phyloP scores from a whole-genome alignment of 768 basidiomycete species.

The Flagelloscypha sp. region DNA sequence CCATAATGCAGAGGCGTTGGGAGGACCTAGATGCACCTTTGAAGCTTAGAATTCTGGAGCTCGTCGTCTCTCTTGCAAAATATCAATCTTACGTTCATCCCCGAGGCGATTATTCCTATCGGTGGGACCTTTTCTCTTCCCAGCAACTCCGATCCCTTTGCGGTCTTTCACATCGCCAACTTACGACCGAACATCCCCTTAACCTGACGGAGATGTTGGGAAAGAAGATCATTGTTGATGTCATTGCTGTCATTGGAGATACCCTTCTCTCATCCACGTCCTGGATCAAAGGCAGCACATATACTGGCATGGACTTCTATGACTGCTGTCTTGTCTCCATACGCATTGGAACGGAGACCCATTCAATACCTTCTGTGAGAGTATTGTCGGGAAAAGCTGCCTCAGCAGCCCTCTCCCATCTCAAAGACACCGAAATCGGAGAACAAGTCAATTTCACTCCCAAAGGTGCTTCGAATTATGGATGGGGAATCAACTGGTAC shows the following conservation, averaged over 20 bases:
- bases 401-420: constrained; percentile 3
- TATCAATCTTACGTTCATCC: constrained; percentile 13
- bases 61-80: constrained; percentile 10
- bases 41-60: constrained; percentile 13
- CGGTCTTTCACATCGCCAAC: constrained; percentile 3
- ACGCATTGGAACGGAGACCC: neutral
- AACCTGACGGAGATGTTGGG: neutral
- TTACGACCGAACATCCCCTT: constrained; percentile 1
- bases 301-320: constrained; percentile 18
- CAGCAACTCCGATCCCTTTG: neutral
- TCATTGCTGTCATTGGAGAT: constrained; percentile 19
- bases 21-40: constrained; percentile 4
- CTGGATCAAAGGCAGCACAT: constrained; percentile 15
- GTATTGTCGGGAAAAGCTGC: constrained; percentile 6
- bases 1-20: constrained; percentile 6
- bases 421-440: constrained; percentile 1
- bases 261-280: constrained; percentile 15
- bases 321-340: constrained; percentile 20
- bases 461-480: constrained; percentile 14
- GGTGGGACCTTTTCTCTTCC: constrained; percentile 5
- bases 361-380: constrained; percentile 14
- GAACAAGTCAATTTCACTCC: constrained; percentile 3
- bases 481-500: constrained; percentile 14
- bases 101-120: constrained; percentile 12
- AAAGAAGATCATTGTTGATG: constrained; percentile 4